Evolutionary conservation across 768 basidiomycete genomes (phyloP).

Genomic region (Lactarius deliciosus): DNA sequence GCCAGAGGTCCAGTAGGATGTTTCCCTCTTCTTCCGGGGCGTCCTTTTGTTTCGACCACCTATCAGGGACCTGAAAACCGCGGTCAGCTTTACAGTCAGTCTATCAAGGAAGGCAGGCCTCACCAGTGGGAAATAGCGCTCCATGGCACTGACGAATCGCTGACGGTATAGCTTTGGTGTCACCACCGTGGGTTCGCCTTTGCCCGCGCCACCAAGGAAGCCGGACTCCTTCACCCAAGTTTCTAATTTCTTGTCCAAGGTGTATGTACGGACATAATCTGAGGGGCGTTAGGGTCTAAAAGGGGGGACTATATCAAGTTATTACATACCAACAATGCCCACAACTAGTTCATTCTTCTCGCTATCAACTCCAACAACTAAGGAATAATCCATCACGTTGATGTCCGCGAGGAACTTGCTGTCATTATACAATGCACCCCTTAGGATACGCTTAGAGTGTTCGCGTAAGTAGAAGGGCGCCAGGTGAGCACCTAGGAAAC

Average conservation of each 20-base stretch:
- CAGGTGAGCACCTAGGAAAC: slow-evolving; percentile 66
- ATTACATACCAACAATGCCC: slow-evolving; percentile 87
- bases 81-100: slow-evolving; percentile 17
- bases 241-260: slow-evolving; percentile 98
- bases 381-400: slow-evolving; percentile 97
- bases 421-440: slow-evolving; percentile 90
- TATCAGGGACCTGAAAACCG: slow-evolving; percentile 67
- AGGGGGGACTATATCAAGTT: background rate
- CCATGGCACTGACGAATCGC: slow-evolving; percentile 84
- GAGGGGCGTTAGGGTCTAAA: slow-evolving; percentile 3
- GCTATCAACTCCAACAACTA: slow-evolving; percentile 94
- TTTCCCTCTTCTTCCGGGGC: slow-evolving; percentile 70
- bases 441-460: slow-evolving; percentile 89
- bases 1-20: slow-evolving; percentile 41
- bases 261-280: slow-evolving; percentile 96
- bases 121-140: slow-evolving; percentile 85
- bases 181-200: slow-evolving; percentile 94
- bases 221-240: slow-evolving; percentile 97
- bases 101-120: slow-evolving; percentile 32
- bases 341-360: slow-evolving; percentile 87
- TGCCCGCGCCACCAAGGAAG: slow-evolving; percentile 78
- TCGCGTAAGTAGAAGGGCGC: slow-evolving; percentile 95
- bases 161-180: slow-evolving; percentile 94
- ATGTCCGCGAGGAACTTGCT: slow-evolving; percentile 92
- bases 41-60: slow-evolving; percentile 88